Evolutionary conservation across 2,329 filamentous ascomycete species (phyloP), one percentile per base, ranked within the genome.

Genomic region (Tolypocladium album): DNA sequence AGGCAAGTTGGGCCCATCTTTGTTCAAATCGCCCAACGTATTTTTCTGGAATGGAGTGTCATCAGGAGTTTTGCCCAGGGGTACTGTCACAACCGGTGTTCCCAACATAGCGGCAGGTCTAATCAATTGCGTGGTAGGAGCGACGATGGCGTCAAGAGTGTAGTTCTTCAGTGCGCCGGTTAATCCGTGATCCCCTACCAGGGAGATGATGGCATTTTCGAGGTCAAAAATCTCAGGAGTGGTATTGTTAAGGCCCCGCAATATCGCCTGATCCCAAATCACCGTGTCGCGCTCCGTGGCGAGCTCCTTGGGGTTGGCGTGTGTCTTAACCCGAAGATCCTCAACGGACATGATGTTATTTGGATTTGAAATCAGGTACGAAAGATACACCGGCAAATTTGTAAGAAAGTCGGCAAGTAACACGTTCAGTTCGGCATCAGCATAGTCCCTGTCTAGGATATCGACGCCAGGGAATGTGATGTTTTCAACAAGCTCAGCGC

Each of bases 401-500:
- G 39, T 20, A 1, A 1, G 3, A 40, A 40, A 40, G 39, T 40
- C 39, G 39, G 39, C 17, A 17, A 40, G 15, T 4, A 40, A 5
- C 2, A 40, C 15, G 4, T 7, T 40, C 4, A 1, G 0, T 6
- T 36, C 17, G 15, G 50, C 31, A 36, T n/a, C 13, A 13, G 8
- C 31, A 17, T 12, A 36, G 1, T 38, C 1, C 4, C 24, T 27
- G 31, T 34, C 82, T 15, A 78, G 75, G 59, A 80, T 74, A 17
- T 57, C 61, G 38, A 72, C 22, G n/a, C 12, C 45, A 34, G 50
- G 82, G 3, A 55, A 27, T 1, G 42, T n/a, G 24, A 47, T 3
- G 15, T 13, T 13, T 17, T 84, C 80, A 12, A 88, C 74, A 13
- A 88, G 77, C 1, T 69, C 80, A 1, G 85, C 85, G 0, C 86